These are phyloP conservation scores for Sarocladium oryzae DNA, from an alignment of 2,329 filamentous ascomycete species.

Conservation along the genomic window DNA sequence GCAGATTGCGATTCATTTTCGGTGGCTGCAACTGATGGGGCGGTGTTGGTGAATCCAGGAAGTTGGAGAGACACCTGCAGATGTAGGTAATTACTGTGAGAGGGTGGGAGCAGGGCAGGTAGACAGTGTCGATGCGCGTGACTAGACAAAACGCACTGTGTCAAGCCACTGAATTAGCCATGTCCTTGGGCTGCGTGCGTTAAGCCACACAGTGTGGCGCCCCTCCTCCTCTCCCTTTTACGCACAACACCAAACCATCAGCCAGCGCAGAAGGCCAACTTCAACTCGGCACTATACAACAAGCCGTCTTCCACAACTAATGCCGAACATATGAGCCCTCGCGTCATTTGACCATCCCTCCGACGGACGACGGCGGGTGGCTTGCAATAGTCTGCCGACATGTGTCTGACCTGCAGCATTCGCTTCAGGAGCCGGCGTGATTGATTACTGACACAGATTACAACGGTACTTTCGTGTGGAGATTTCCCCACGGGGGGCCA, in stretches of 20 bases:
- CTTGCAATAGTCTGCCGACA: neutral
- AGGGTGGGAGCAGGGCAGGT: neutral
- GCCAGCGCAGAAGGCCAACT: no score
- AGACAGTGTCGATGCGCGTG: neutral
- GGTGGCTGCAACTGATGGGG: neutral
- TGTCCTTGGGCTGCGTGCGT: neutral
- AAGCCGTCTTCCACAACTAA: neutral
- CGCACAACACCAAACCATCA: no score
- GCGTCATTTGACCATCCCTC: neutral
- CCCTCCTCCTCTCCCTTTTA: no score
- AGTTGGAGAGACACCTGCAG: neutral
- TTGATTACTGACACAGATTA: constrained; percentile 1
- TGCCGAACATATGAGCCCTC: neutral
- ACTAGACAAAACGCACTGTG: neutral
- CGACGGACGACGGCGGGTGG: neutral
- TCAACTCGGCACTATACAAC: no score
- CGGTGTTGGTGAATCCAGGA: neutral
- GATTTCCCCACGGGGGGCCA: neutral
- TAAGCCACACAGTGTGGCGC: constrained; percentile 5
- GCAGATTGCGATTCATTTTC: neutral
- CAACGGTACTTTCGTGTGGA: neutral
- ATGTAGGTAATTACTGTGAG: no score
- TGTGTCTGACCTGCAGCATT: constrained; percentile 3
- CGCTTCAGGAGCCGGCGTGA: neutral
- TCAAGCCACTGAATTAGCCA: neutral